Percentiles rank a stretch among this genome's conserved stretches.
Conservation (phyloP, 352 stramenopile species). For the Phytophthora pseudosyringae region DNA sequence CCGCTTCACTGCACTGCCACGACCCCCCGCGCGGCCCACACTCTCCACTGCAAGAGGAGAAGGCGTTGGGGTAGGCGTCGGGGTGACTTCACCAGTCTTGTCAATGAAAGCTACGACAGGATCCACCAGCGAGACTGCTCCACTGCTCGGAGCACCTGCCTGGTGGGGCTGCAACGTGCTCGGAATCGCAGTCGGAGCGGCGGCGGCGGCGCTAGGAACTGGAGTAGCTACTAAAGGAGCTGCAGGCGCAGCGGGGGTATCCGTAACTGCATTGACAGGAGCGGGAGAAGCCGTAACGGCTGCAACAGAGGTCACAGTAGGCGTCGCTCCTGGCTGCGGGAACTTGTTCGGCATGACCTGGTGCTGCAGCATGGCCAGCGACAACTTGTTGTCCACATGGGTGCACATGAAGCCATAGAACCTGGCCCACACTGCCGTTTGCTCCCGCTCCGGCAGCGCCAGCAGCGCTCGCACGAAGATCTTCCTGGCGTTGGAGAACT, state of each 20-base stretch:
- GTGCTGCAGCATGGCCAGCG: conserved; percentile 57
- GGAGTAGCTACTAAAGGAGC: conserved; percentile 4
- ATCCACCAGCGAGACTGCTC: conserved; percentile 40
- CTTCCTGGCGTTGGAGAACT: conserved; percentile 79
- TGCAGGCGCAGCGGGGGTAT: background rate
- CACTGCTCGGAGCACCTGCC: background rate
- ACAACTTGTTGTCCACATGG: conserved; percentile 66
- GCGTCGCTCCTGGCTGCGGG: conserved; percentile 18
- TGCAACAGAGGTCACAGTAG: conserved; percentile 3
- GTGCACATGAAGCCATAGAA: conserved; percentile 73
- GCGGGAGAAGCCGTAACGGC: conserved; percentile 4
- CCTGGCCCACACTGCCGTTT: conserved; percentile 47
- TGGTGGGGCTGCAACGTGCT: conserved; percentile 33
- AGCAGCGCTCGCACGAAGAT: conserved; percentile 69
- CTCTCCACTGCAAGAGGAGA: conserved; percentile 45
- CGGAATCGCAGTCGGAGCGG: conserved; percentile 13
- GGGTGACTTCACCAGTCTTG: conserved; percentile 50
- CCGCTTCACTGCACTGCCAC: conserved; percentile 15
- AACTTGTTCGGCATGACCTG: conserved; percentile 60
- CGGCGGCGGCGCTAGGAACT: background rate
- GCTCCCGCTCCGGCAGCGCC: conserved; percentile 48
- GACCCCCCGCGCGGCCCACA: conserved; percentile 14
- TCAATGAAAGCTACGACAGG: conserved; percentile 70
- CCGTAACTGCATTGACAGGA: background rate
- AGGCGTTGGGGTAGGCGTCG: conserved; percentile 9